Evolutionary conservation across 2,329 filamentous ascomycete genomes (phyloP), one percentile per base, ranked within the genome.

Genomic region (Nemania abortiva): DNA sequence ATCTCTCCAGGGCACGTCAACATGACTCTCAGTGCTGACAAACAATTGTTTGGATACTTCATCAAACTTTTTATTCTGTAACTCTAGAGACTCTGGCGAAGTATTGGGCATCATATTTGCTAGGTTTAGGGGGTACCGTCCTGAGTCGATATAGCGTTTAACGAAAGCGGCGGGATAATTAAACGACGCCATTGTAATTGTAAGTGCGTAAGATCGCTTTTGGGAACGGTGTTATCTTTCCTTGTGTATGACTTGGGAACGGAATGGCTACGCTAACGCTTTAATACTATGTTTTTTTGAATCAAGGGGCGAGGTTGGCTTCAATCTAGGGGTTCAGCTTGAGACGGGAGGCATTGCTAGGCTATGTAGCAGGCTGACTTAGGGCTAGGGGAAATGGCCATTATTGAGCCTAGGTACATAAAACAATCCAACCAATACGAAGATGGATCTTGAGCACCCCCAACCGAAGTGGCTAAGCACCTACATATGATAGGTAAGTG

Each of bases 1-100:
- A 42, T 62, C 59, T 31, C 59, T 62, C 47, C 59, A 62, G 10
- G 49, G 15, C 31, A 54, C 31, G 15, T 62, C 59, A n/a, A 62
- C 34, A 1, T 45, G 34, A 7, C 3, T 15, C 10, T 62, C 59
- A 22, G 18, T 42, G 3, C 42, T 34, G 15, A 29, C 29, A 45
- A 62, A 62, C 24, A 62, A 54, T 11, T 62, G 2, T 7, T n/a
- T 20, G 4, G 45, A 37, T 24, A 42, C 45, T 1, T 54, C 31
- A 6, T 54, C 18, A 3, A 62, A 20, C 10, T 15, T 31, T 31
- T 54, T 6, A 29, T 45, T 27, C 2, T 45, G 37, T 15, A 31
- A 22, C 18, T 45, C 11, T 10, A 62, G n/a, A 13, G 31, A 20
- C 31, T 29, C 18, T 3, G 31, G 31, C 6, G 31, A 54, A 3